Evolutionary conservation across 768 basidiomycete species (phyloP).

Genomic region (Fibroporia radiculosa): DNA sequence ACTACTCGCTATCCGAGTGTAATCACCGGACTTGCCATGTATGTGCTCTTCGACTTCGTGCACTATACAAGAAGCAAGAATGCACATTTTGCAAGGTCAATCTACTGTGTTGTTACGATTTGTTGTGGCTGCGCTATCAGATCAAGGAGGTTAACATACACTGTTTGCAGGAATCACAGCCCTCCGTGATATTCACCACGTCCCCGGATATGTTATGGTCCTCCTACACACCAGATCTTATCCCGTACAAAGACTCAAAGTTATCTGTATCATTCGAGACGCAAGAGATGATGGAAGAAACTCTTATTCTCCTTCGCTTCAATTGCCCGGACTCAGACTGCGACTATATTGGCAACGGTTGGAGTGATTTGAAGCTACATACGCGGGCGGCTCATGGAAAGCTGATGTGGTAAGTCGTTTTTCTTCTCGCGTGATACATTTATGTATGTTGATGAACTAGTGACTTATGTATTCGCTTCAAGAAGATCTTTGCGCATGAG

Average conservation of each 20-base stretch:
- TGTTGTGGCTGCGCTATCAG: not conserved
- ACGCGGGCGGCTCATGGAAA: conserved; percentile 67
- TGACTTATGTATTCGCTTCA: conserved; percentile 79
- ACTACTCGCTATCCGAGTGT: conserved; percentile 82
- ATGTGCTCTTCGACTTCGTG: conserved; percentile 80
- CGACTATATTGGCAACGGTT: conserved; percentile 76
- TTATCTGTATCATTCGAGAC: conserved; percentile 83
- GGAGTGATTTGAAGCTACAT: conserved; percentile 87
- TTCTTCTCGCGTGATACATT: not conserved
- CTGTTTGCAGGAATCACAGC: conserved; percentile 55
- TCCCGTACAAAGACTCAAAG: conserved; percentile 62
- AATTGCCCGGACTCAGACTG: conserved; percentile 88
- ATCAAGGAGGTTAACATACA: not conserved
- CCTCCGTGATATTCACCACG: conserved; percentile 64
- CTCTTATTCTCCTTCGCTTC: conserved; percentile 83
- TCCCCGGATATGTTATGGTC: conserved; percentile 56
- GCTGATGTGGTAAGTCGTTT: conserved; percentile 62
- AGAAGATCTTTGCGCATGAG: conserved; percentile 96
- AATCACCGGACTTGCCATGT: conserved; percentile 95
- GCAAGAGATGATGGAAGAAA: conserved; percentile 92
- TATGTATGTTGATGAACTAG: conserved; percentile 28
- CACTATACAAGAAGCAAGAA: conserved; percentile 87
- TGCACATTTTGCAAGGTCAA: conserved; percentile 96
- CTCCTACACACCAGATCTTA: conserved; percentile 45
- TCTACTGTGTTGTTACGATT: no score